These are phyloP conservation scores for Ceratopteris richardii DNA, from an alignment of 75 land plant species.

Conservation along the genomic window DNA sequence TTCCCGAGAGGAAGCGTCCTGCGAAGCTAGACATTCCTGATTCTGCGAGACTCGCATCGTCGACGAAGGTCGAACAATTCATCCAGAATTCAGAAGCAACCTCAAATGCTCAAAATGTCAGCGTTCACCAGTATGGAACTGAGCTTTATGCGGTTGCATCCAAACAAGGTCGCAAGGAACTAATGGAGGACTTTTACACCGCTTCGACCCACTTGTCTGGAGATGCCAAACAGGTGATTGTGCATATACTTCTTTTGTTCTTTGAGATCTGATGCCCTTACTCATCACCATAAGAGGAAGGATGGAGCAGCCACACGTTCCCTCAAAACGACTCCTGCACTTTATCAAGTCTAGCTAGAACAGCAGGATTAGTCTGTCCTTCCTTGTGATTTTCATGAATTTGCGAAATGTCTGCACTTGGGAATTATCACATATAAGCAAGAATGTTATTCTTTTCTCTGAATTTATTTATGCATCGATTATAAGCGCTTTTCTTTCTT, in stretches of 20 bases:
- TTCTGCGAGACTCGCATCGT: constrained; percentile 5
- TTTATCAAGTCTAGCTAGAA: too few relatives aligned
- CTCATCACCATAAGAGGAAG: too few relatives aligned
- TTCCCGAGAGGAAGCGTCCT: constrained; percentile 67
- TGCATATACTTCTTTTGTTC: neutral
- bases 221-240: constrained; percentile 26
- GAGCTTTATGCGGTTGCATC: constrained; percentile 39
- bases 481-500: neutral
- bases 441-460: too few relatives aligned
- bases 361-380: too few relatives aligned
- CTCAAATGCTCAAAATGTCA: neutral
- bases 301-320: neutral
- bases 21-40: constrained; percentile 53
- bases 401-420: too few relatives aligned
- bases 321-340: neutral
- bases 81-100: neutral
- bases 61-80: neutral
- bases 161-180: constrained; percentile 51
- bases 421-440: too few relatives aligned
- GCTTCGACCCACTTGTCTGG: constrained; percentile 37
- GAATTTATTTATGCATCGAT: neutral
- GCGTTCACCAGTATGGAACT: constrained; percentile 20
- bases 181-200: constrained; percentile 56
- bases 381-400: neutral
- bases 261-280: too few relatives aligned